These are phyloP conservation scores for Phyllosticta citrichinensis DNA, from an alignment of 2,329 filamentous ascomycete species.

Conservation along the genomic window DNA sequence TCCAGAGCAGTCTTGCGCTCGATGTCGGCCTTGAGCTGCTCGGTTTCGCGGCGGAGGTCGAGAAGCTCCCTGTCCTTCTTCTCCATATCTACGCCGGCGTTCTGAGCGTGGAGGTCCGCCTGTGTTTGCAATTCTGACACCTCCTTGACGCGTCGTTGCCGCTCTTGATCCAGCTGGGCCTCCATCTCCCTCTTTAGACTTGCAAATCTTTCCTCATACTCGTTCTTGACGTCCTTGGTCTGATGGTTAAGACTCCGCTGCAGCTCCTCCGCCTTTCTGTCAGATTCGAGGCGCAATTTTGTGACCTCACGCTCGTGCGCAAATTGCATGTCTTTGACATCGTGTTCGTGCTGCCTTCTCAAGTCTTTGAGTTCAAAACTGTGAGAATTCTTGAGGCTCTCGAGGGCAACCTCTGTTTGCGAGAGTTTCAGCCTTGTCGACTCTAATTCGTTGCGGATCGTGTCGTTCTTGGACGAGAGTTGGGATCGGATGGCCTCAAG, in stretches of 20 bases:
- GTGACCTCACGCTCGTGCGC: constrained; percentile 48
- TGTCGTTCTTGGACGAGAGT: constrained; percentile 42
- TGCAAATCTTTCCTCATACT: constrained; percentile 59
- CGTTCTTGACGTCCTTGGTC: constrained; percentile 46
- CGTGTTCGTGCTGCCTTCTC: constrained; percentile 44
- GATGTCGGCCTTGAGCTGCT: constrained; percentile 33
- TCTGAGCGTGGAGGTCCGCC: constrained; percentile 38
- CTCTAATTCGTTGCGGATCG: constrained; percentile 59
- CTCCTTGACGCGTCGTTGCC: constrained; percentile 48
- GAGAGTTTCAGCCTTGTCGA: constrained; percentile 44
- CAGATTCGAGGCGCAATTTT: constrained; percentile 42
- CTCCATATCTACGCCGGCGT: constrained; percentile 41
- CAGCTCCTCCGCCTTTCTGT: constrained; percentile 34
- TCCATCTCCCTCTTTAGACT: constrained; percentile 54
- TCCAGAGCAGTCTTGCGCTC: constrained; percentile 53
- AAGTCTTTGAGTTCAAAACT: constrained; percentile 43
- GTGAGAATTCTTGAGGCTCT: constrained; percentile 43
- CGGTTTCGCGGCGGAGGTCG: constrained; percentile 40
- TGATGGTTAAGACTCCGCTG: constrained; percentile 41
- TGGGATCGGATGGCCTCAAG: constrained; percentile 44
- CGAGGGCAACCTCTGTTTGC: constrained; percentile 38
- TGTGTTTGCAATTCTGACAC: constrained; percentile 53
- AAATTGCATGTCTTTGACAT: constrained; percentile 45
- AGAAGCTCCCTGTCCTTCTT: constrained; percentile 46
- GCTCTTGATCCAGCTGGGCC: constrained; percentile 58